Evolutionary conservation across 805 yeast species (phyloP).

Genomic region (Candida glaebosa): DNA sequence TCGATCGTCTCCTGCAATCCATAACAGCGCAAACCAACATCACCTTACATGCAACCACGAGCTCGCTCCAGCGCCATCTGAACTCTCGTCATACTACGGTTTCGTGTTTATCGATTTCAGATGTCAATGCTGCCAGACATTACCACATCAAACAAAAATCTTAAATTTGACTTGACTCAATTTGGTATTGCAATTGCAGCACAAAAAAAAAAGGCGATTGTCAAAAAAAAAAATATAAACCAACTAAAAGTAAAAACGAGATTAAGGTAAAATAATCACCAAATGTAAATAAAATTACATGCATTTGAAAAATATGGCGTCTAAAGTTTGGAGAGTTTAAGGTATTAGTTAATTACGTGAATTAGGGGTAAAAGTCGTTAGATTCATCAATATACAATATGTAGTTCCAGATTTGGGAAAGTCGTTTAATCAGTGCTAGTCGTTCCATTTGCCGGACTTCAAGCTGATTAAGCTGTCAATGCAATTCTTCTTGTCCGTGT

Average conservation of each 20-base stretch:
- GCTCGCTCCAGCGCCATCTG: too few relatives aligned
- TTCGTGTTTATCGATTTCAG: background rate
- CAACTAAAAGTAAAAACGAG: too few relatives aligned
- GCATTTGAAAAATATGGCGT: background rate
- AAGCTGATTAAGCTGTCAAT: constrained; percentile 6
- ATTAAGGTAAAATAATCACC: constrained; percentile 1
- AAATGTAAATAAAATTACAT: background rate
- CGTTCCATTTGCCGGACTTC: constrained; percentile 3
- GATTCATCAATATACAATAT: background rate
- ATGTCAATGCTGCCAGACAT: background rate
- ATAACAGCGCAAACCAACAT: too few relatives aligned
- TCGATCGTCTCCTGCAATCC: too few relatives aligned
- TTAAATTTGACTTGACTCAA: background rate
- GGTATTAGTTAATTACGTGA: background rate
- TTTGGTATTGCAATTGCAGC: background rate
- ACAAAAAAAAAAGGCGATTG: background rate
- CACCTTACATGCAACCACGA: too few relatives aligned
- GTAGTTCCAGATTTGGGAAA: too few relatives aligned
- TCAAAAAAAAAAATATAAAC: background rate
- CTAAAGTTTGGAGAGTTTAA: background rate
- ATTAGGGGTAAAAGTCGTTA: background rate
- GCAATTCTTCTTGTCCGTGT: constrained; percentile 5
- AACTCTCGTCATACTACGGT: background rate
- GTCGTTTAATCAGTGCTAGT: background rate
- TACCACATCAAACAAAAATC: background rate